These are phyloP conservation scores for Chytriomyces sp. DNA, from an alignment of 192 early-diverging fungal genomes.

Conservation along the genomic window DNA sequence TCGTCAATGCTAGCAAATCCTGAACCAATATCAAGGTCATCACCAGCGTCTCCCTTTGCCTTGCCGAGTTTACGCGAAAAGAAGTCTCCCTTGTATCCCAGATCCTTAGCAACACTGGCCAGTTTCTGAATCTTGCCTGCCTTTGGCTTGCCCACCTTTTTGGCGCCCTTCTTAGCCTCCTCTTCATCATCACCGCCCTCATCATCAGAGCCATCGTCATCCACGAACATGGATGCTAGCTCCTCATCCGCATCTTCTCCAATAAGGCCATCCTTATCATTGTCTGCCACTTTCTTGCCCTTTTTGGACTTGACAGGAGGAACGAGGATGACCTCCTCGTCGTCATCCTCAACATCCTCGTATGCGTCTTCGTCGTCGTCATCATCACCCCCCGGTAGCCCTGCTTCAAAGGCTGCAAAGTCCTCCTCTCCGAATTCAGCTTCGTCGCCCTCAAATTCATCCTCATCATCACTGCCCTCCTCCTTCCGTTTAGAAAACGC, in stretches of 20 bases:
- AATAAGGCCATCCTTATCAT: conserved; percentile 35
- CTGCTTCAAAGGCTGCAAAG: conserved; percentile 59
- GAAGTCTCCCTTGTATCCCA: conserved; percentile 60
- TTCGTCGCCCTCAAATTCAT: conserved; percentile 29
- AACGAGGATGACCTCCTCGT: conserved; percentile 19
- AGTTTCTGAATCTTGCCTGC: conserved; percentile 49
- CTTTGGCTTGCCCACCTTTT: conserved; percentile 46
- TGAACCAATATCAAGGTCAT: conserved; percentile 28
- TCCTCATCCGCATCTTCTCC: conserved; percentile 39
- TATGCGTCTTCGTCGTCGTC: conserved; percentile 34
- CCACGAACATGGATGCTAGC: conserved; percentile 13
- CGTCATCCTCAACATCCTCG: conserved; percentile 54
- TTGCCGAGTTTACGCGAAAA: conserved; percentile 43
- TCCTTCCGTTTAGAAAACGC: conserved; percentile 45
- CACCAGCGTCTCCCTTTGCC: conserved; percentile 45
- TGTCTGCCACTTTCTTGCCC: conserved; percentile 32
- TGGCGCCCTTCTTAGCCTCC: conserved; percentile 48
- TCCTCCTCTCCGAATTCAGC: conserved; percentile 36
- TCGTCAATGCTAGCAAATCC: conserved; percentile 69
- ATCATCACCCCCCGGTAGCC: conserved; percentile 51
- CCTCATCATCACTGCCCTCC: conserved; percentile 37
- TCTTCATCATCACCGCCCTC: conserved; percentile 35
- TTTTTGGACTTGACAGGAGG: conserved; percentile 3
- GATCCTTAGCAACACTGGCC: conserved; percentile 52
- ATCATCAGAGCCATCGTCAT: conserved; percentile 30